Percentiles rank a stretch among this genome's conserved stretches.
Conservation (phyloP, 768 basidiomycete genomes). For the Tulasnella sp. region DNA sequence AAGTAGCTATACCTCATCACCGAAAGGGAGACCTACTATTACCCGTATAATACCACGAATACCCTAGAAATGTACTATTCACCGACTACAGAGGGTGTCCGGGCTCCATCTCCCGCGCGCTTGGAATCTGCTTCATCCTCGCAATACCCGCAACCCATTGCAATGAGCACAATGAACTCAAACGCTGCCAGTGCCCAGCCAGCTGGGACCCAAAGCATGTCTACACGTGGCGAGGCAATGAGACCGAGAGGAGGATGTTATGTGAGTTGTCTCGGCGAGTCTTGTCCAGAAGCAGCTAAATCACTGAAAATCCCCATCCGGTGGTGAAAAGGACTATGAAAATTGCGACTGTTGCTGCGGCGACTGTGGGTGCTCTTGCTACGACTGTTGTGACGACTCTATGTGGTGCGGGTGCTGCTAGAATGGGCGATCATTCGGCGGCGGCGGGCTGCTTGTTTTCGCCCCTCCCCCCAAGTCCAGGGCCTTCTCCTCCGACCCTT, state of each 20-base stretch:
- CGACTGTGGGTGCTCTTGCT: neutral
- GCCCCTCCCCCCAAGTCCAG: neutral
- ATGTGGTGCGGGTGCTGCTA: neutral
- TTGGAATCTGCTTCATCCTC: neutral
- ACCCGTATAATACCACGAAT: neutral
- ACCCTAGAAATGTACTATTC: neutral
- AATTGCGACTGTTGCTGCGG: neutral
- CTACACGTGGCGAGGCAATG: neutral
- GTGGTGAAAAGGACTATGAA: neutral
- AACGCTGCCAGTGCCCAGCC: too few species aligned
- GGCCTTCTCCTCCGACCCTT: neutral
- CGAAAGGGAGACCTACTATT: neutral
- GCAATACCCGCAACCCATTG: neutral
- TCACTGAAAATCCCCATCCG: neutral
- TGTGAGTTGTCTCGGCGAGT: neutral
- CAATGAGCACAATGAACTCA: neutral
- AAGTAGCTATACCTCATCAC: neutral
- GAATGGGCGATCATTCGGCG: neutral
- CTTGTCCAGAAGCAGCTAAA: neutral
- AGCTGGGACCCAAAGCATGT: neutral
- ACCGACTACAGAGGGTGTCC: neutral
- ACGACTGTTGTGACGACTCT: conserved; percentile 5
- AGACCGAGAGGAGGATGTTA: neutral
- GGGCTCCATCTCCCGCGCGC: neutral
- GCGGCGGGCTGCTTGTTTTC: neutral